Base-by-base conservation (phyloP, 805 yeast species). In the Myxozyma monticola region DNA sequence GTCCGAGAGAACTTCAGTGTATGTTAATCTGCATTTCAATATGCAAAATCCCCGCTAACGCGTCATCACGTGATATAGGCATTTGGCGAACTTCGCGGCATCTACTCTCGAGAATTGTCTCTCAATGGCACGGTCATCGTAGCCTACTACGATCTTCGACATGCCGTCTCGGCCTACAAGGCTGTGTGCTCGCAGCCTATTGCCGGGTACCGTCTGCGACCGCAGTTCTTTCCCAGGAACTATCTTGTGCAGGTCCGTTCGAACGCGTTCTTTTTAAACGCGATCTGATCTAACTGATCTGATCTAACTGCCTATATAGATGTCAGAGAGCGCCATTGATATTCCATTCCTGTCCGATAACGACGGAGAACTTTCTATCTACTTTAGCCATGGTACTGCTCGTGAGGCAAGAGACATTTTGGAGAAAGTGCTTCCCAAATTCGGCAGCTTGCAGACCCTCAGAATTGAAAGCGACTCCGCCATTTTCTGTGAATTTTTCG, bases 401-500 rank as follows among this genome's bases (percentile, higher is more conserved):
- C 30, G 30, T 14, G 39, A 39, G 4, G 53, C 54, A 25, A 29
- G 49, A 21, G 18, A 25, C 12, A 33, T 47, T 33, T 37, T 51
- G 31, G 45, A 50, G 25, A 30, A 50, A 18, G 39, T 34, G 31
- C 31, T 60, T 28, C 54, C 62, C 15, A 53, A 57, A 18, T 59
- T 60, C 46, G 64, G 64, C 3, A 39, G 57, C n/a, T 45, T 60
- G 12, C 56, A 54, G 34, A 45, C 55, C 17, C 47, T 60, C 18
- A 42, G 29, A 17, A 37, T 31, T 30, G 54, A 52, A 25, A 49
- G 42, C 42, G 53, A 49, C 21, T 25, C 46, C 14, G 36, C 37
- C 9, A 66, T 63, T 40, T 43, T 59, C 34, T 68, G 73, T 40
- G 65, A 63, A 17, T 71, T 60, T 51, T 69, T 54, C 46, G 73